Base-by-base conservation (phyloP, 108 stramenopile genomes). In the Pseudonitzschia pungens region DNA sequence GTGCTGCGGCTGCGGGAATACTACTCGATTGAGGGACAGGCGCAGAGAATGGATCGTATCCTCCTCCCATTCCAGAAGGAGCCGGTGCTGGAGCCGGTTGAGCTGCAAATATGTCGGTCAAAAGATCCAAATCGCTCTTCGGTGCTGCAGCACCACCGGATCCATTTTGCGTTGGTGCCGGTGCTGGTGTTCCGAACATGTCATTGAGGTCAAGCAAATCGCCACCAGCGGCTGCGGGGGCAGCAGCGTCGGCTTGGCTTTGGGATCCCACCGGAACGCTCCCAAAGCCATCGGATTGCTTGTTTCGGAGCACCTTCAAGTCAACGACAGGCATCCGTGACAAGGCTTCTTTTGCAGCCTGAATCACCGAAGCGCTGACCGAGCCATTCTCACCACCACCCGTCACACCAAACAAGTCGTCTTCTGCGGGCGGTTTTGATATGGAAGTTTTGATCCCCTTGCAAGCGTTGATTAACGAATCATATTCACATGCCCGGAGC, bases 311-410 rank as follows among this genome's bases (percentile, higher is more conserved):
- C 43, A 95, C 81, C 76, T 92, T 95, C 40, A 90, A 71, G 63
- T 97, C 96, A 5, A 96, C 92, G 0, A 94, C 89, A 0, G 98
- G 97, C 97, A 99, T 99, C 53, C 96, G 81, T 4, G 95, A 94
- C 50, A 99, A 62, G 9, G 94, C 91, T 72, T 97, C 95, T 63
- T 84, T 87, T 18, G 92, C 93, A 11, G 96, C 91, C 63, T 67
- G 53, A 31, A 81, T 85, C 24, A 92, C 86, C 27, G 73, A 84
- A 14, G 69, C 84, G 57, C 85, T 89, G 32, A 87, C 77, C 15
- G 65, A 53, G 21, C 65, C 84, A 51, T 71, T 77, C 26, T 51
- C 62, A 33, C 41, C 74, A 56, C 48, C 77, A 12, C 69, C 78
- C 9, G 80, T 65, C 14, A 77, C 78, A n/a, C 87, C 91, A 79